Percentiles rank a stretch among this genome's conserved stretches.
phyloP scores from a whole-genome alignment of 2,329 filamentous ascomycete species.

The Dothistroma pini region DNA sequence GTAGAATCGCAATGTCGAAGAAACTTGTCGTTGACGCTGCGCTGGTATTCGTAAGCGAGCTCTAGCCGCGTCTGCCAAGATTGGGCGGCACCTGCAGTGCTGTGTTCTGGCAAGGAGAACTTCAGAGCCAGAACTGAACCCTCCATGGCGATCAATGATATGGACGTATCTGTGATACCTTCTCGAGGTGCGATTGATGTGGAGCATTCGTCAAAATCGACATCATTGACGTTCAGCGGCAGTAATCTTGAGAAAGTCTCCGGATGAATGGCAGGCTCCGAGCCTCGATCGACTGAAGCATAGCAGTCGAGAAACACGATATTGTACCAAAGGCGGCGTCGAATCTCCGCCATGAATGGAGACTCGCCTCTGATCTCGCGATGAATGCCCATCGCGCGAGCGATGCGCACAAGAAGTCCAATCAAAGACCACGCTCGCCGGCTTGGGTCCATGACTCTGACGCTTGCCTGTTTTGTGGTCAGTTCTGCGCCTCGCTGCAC shows the following conservation, averaged over 20 bases:
- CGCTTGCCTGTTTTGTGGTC: conserved; percentile 16
- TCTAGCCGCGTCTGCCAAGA: conserved; percentile 32
- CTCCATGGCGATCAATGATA: conserved; percentile 22
- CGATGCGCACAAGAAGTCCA: conserved; percentile 33
- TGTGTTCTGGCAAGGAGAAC: conserved; percentile 18
- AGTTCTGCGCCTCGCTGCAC: background rate
- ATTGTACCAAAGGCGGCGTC: conserved; percentile 32
- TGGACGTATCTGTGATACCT: conserved; percentile 32
- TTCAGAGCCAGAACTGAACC: conserved; percentile 15
- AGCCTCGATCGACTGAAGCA: conserved; percentile 31
- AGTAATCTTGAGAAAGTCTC: conserved; percentile 25
- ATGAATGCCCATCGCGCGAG: conserved; percentile 32
- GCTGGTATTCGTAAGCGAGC: conserved; percentile 26
- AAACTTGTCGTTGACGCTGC: conserved; percentile 24
- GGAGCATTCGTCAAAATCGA: conserved; percentile 28
- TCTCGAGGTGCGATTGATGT: conserved; percentile 21
- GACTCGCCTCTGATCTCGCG: conserved; percentile 24
- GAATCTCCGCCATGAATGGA: conserved; percentile 31
- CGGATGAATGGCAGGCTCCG: conserved; percentile 26
- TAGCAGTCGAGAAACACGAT: conserved; percentile 33
- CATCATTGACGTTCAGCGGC: conserved; percentile 33
- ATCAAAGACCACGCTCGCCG: conserved; percentile 33
- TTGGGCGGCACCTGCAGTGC: conserved; percentile 10
- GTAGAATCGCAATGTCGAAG: conserved; percentile 27
- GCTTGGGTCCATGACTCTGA: conserved; percentile 26